A percentile compares a stretch with the other conserved stretches of the same genome.
phyloP scores from a whole-genome alignment of 345 rosid species.

The Euphorbia tirucalli region DNA sequence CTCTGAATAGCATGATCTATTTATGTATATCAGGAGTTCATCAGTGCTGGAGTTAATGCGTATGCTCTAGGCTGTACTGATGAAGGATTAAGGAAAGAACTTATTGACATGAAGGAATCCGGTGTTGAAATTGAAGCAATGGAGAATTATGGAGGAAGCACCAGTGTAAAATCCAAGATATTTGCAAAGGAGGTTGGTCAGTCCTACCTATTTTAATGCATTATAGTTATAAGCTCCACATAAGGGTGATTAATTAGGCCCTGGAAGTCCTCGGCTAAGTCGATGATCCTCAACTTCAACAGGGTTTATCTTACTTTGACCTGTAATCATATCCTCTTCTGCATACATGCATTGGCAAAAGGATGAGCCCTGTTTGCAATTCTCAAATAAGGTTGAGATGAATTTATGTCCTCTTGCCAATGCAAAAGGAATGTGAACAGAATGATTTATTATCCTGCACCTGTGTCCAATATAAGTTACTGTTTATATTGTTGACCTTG shows the following conservation, averaged over 20 bases:
- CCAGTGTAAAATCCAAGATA: slow-evolving; percentile 64
- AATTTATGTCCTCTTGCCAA: no score
- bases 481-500: not conserved
- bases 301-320: no score
- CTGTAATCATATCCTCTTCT: no score
- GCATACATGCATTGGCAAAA: not conserved
- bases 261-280: no score
- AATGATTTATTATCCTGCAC: no score
- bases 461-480: not conserved
- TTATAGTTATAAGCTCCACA: no score
- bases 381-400: no score
- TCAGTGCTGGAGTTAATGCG: slow-evolving; percentile 82
- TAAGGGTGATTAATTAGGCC: no score
- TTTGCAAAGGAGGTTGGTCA: slow-evolving; percentile 53
- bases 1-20: slow-evolving; percentile 19
- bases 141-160: slow-evolving; percentile 62
- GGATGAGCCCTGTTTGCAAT: slow-evolving; percentile 6
- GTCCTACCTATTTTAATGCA: no score
- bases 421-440: no score
- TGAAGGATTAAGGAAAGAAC: slow-evolving; percentile 73
- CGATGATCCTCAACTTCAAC: no score
- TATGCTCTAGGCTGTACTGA: slow-evolving; percentile 84
- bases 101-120: slow-evolving; percentile 59
- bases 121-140: slow-evolving; percentile 58
- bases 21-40: slow-evolving; percentile 64